A percentile compares a stretch with the other conserved stretches of the same genome.
These are phyloP conservation scores for Recurvomyces mirabilis DNA, from an alignment of 495 filamentous ascomycete species.

Conservation along the genomic window DNA sequence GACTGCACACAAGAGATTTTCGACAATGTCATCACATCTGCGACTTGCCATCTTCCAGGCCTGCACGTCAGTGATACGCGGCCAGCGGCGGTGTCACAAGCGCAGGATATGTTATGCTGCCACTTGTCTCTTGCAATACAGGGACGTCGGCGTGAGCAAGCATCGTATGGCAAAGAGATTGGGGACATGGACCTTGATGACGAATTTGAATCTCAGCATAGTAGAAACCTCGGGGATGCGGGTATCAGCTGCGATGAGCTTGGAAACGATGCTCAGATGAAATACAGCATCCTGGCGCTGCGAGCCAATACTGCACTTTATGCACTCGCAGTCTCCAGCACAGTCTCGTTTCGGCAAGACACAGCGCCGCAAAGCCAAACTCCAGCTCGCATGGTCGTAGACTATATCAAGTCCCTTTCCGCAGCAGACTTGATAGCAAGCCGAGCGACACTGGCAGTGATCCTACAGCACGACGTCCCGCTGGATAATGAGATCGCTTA, in stretches of 20 bases:
- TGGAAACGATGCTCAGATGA: background rate
- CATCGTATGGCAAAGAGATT: too few species aligned
- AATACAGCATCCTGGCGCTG: constrained; percentile 3
- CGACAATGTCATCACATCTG: constrained; percentile 10
- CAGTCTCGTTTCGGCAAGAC: too few species aligned
- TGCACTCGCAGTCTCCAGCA: too few species aligned
- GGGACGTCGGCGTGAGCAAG: background rate
- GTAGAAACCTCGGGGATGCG: constrained; percentile 32
- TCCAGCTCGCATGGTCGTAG: too few species aligned
- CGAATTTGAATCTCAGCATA: constrained; percentile 47
- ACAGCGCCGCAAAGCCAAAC: too few species aligned
- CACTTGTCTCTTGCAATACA: background rate
- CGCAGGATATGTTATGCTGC: constrained; percentile 7
- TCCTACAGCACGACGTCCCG: too few species aligned
- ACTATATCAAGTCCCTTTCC: too few species aligned
- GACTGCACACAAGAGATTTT: background rate
- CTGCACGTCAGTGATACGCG: too few species aligned
- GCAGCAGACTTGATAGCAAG: too few species aligned
- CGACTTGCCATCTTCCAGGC: constrained; percentile 10
- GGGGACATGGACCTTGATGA: constrained; percentile 81
- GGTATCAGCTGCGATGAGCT: background rate
- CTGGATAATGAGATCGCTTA: constrained; percentile 33
- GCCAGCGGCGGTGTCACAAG: too few species aligned
- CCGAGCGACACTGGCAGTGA: too few species aligned
- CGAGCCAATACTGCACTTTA: too few species aligned